Percentiles rank a stretch among this genome's conserved stretches.
phyloP scores from a whole-genome alignment of 345 rosid species.

The Hevea brasiliensis region DNA sequence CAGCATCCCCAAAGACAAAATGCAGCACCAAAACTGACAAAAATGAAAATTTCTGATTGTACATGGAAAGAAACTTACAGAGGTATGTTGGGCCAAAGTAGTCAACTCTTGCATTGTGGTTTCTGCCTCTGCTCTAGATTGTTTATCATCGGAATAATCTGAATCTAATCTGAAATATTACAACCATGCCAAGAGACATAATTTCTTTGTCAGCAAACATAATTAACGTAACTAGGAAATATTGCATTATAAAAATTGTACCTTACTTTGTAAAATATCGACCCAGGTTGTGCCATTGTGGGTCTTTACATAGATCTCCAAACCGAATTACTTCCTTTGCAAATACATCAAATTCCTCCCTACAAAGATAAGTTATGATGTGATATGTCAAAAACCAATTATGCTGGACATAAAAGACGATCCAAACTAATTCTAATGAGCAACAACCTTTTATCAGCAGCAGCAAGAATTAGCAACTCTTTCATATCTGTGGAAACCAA shows the following conservation, averaged over 20 bases:
- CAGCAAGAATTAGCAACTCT: conserved; percentile 73
- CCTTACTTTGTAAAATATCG: conserved; percentile 73
- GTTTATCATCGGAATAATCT: conserved; percentile 40
- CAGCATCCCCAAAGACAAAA: not conserved
- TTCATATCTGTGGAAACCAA: conserved; percentile 64
- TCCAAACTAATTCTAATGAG: conserved; percentile 7
- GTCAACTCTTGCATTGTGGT: conserved; percentile 62
- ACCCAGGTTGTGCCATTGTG: conserved; percentile 84
- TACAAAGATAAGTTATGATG: conserved; percentile 19
- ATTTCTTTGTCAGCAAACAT: conserved; percentile 4
- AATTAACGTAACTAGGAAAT: not conserved
- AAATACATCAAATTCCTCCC: conserved; percentile 84
- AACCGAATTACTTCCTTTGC: conserved; percentile 79
- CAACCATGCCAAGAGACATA: conserved; percentile 26
- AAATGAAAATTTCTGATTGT: not conserved
- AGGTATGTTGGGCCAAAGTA: conserved; percentile 69
- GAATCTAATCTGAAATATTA: conserved; percentile 59
- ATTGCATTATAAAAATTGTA: conserved; percentile 9
- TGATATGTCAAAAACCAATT: not conserved
- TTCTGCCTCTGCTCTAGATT: conserved; percentile 60
- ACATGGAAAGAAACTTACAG: conserved; percentile 49
- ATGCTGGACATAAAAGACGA: not conserved
- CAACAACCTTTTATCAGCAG: conserved; percentile 84
- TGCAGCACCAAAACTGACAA: not conserved
- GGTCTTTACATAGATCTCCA: conserved; percentile 80